phyloP scores from a whole-genome alignment of 352 stramenopile genomes.

The Globisporangium echinulatum region DNA sequence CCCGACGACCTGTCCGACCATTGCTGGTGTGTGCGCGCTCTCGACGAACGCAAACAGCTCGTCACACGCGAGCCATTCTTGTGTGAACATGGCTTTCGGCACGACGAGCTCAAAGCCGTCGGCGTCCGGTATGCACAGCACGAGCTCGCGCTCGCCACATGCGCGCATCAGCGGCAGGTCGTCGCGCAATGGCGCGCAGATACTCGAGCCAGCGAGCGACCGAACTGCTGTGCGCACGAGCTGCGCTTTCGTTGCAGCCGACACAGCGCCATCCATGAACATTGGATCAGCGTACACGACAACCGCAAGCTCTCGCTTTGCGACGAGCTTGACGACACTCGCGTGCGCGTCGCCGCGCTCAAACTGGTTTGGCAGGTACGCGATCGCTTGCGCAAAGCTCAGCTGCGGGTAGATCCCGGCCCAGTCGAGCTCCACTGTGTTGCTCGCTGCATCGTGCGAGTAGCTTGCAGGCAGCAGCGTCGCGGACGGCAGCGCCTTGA shows the following conservation, averaged over 20 bases:
- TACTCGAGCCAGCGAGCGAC: neutral
- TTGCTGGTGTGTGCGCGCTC: conserved; percentile 4
- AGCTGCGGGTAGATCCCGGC: conserved; percentile 22
- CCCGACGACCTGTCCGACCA: conserved; percentile 11
- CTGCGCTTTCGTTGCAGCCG: conserved; percentile 7
- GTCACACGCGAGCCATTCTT: conserved; percentile 16
- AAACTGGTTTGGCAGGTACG: conserved; percentile 24
- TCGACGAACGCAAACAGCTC: conserved; percentile 15
- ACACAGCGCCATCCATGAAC: conserved; percentile 9
- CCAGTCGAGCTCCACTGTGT: conserved; percentile 11
- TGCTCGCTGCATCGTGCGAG: neutral
- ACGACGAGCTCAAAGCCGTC: conserved; percentile 14
- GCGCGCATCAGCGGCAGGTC: conserved; percentile 10
- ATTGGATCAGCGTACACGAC: conserved; percentile 1
- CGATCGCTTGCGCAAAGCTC: conserved; percentile 16
- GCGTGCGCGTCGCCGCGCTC: conserved; percentile 11
- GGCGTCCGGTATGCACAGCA: conserved; percentile 14
- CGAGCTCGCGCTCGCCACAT: conserved; percentile 7
- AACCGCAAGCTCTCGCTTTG: conserved; percentile 4
- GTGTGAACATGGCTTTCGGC: conserved; percentile 14
- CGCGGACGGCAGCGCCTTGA: conserved; percentile 9
- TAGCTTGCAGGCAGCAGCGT: neutral
- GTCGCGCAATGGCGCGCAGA: neutral
- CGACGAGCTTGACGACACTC: conserved; percentile 11
- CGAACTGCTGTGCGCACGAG: conserved; percentile 4